These are phyloP conservation scores for Alisma plantagoaquatica DNA, from an alignment of 106 monocot species.

Conservation along the genomic window DNA sequence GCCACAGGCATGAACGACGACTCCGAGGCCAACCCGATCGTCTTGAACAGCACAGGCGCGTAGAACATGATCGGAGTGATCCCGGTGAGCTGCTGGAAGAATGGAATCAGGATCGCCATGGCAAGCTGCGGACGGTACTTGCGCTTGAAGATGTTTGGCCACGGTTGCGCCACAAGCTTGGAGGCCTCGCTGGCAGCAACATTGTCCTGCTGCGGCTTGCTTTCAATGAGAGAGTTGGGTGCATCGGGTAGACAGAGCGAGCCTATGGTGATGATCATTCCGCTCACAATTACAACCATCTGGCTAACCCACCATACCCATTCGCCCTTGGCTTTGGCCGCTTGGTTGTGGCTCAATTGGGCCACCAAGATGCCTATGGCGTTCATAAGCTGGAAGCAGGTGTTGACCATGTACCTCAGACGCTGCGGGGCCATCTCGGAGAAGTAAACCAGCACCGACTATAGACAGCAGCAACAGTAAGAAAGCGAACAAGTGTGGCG, in stretches of 20 bases:
- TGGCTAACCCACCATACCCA: conserved; percentile 14
- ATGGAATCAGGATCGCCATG: conserved; percentile 9
- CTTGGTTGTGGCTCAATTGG: conserved; percentile 5
- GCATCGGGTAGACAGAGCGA: conserved; percentile 12
- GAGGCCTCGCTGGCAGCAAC: conserved; percentile 9
- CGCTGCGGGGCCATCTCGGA: conserved; percentile 19
- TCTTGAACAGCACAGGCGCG: conserved; percentile 15
- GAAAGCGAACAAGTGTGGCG: background rate
- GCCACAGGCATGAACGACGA: no score
- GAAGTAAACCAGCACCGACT: conserved; percentile 13
- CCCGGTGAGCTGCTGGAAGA: conserved; percentile 17
- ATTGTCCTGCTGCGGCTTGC: background rate
- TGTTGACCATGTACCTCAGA: conserved; percentile 10
- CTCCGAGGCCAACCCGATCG: conserved; percentile 9
- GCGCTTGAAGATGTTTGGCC: conserved; percentile 4
- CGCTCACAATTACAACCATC: background rate
- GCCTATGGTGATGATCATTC: conserved; percentile 6
- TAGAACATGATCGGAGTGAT: conserved; percentile 16
- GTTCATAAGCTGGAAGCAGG: conserved; percentile 20
- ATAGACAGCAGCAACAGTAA: background rate
- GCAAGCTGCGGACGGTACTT: conserved; percentile 13
- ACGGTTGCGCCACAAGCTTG: conserved; percentile 3
- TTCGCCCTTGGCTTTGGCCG: conserved; percentile 12
- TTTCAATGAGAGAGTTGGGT: conserved; percentile 12
- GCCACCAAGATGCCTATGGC: conserved; percentile 16